Conservation (phyloP, 371 early-diverging fungal species). For the Sporodiniella umbellata region DNA sequence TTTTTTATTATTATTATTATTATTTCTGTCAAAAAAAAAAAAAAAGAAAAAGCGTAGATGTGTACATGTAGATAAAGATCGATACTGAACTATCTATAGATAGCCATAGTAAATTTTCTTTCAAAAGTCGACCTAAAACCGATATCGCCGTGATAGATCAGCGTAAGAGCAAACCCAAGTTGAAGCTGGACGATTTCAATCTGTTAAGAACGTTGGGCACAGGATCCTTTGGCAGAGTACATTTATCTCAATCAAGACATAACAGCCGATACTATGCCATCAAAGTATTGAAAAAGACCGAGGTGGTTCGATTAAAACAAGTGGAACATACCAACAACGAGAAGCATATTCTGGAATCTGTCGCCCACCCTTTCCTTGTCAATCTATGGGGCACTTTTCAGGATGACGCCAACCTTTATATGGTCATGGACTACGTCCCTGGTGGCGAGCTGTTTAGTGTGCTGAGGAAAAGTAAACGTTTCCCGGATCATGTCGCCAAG, state of each 20-base stretch:
- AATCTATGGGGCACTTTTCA: slow-evolving; percentile 88
- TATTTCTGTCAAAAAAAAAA: not conserved
- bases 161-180: slow-evolving; percentile 37
- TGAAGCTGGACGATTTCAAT: slow-evolving; percentile 62
- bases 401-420: slow-evolving; percentile 82
- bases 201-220: slow-evolving; percentile 88
- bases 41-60: not conserved
- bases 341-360: slow-evolving; percentile 73
- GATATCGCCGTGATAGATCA: slow-evolving; percentile 20
- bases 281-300: slow-evolving; percentile 88
- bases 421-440: slow-evolving; percentile 96
- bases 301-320: slow-evolving; percentile 93
- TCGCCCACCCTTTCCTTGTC: slow-evolving; percentile 92
- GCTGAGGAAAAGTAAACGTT: slow-evolving; percentile 67
- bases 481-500: slow-evolving; percentile 86
- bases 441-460: slow-evolving; percentile 93
- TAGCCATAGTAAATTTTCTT: not conserved
- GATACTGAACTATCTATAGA: too few relatives aligned
- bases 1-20: not conserved
- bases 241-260: slow-evolving; percentile 76
- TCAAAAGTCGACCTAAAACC: not conserved
- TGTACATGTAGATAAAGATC: too few relatives aligned
- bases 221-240: slow-evolving; percentile 98
- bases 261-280: slow-evolving; percentile 91
- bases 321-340: slow-evolving; percentile 89